Evolutionary conservation across 495 filamentous ascomycete genomes (phyloP).

Genomic region (Penicillium egyptiacum): DNA sequence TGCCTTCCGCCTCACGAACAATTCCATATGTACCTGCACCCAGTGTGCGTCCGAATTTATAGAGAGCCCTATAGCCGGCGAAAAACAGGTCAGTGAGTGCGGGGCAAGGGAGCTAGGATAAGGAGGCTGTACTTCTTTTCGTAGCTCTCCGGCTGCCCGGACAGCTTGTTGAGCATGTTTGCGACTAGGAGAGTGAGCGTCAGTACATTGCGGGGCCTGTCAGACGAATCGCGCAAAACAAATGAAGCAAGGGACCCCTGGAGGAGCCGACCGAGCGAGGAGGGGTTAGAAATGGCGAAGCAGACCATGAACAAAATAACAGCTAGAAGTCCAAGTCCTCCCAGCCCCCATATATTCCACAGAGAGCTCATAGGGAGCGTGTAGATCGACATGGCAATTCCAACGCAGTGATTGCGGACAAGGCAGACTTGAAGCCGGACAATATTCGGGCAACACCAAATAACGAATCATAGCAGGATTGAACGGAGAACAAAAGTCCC

Average conservation of each 20-base stretch:
- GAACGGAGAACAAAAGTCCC: slow-evolving; percentile 1
- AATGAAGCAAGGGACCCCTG: slow-evolving; percentile 9
- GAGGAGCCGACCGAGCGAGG: slow-evolving; percentile 19
- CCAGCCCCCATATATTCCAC: slow-evolving; percentile 9
- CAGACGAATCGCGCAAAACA: not conserved
- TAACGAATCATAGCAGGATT: slow-evolving; percentile 6
- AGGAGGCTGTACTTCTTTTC: slow-evolving; percentile 77
- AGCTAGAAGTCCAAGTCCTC: not conserved
- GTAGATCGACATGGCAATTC: slow-evolving; percentile 9
- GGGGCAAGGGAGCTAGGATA: slow-evolving; percentile 1
- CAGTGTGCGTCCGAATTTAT: slow-evolving; percentile 88
- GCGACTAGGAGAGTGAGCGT: slow-evolving; percentile 59
- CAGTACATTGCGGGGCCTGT: slow-evolving; percentile 25
- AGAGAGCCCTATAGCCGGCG: slow-evolving; percentile 62
- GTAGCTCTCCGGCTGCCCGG: slow-evolving; percentile 96
- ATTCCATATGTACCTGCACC: slow-evolving; percentile 98
- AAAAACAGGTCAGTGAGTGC: slow-evolving; percentile 13
- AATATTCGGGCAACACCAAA: slow-evolving; percentile 1
- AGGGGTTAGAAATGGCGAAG: slow-evolving; percentile 4
- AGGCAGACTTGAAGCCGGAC: slow-evolving; percentile 10
- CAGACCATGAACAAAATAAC: slow-evolving; percentile 12
- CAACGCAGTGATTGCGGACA: slow-evolving; percentile 7
- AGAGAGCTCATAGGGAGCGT: not conserved
- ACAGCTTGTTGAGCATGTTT: slow-evolving; percentile 94
- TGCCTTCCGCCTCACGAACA: slow-evolving; percentile 84